Evolutionary conservation across 306 rosid species (phyloP), one percentile per base, ranked within the genome.

Genomic region (Cotoneaster glaucophyllus): DNA sequence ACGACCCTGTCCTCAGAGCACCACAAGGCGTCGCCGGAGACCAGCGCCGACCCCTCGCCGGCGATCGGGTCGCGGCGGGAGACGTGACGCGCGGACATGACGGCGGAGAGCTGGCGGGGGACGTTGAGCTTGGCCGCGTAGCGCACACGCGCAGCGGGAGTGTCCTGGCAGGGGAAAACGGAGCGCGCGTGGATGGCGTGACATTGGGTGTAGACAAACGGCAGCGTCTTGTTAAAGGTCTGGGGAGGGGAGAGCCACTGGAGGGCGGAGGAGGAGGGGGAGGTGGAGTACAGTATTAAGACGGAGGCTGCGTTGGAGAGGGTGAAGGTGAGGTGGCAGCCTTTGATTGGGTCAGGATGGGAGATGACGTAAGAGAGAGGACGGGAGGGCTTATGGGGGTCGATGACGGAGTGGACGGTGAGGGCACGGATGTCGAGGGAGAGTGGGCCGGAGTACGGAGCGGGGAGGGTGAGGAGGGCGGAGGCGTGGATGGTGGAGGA

Each of bases 121-220:
- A 95, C 71, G 77, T 95, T 92, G 54, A 95, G 18, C 1, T 61
- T 76, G 0, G 92, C 95, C 0, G 88, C 78, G 82, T 85, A 90
- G 67, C 86, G 54, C 0, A 95, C 84, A 34, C 99, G 83, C 68
- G 88, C 86, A 14, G 99, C 97, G 1, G 99, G 97, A 5, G 99
- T 95, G 82, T 95, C 99, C 77, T 95, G 99, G 71, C 91, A 95
- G 4, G 99, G 99, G 77, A 95, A 89, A 25, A 95, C 86, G 0
- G 97, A 58, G 37, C 99, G 97, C 0, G 99, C 99, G 62, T 95
- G 99, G 64, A 95, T 92, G 72, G 97, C 84, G 14, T 95, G 99
- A 80, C 99, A 92, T 25, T 95, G 99, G 0, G 99, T 95, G 86
- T 92, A 92, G 24, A 89, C 99, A 19, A 90, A 90, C 1, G 99